Percentiles rank a stretch among this genome's conserved stretches.
phyloP scores from a whole-genome alignment of 2,329 filamentous ascomycete species.

The Elsinoe batatas region DNA sequence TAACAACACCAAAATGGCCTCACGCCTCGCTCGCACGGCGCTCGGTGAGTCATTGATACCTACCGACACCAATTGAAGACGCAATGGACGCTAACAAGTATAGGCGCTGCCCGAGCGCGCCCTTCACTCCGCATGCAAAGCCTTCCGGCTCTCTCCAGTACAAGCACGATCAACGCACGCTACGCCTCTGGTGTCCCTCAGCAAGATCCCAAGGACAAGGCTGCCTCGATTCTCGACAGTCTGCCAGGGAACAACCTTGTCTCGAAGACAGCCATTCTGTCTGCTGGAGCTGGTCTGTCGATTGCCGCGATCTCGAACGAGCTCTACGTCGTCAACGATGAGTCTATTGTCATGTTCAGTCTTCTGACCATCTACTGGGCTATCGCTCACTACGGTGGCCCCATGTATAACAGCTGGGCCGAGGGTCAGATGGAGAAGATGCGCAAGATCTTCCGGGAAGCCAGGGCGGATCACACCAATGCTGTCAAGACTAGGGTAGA shows the following conservation, averaged over 20 bases:
- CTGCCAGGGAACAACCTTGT: conserved; percentile 85
- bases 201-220: conserved; percentile 92
- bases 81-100: conserved; percentile 31
- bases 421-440: conserved; percentile 83
- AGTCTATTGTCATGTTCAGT: conserved; percentile 88
- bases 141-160: conserved; percentile 62
- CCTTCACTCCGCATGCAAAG: conserved; percentile 61
- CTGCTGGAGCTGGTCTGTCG: conserved; percentile 78
- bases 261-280: conserved; percentile 95
- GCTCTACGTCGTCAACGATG: conserved; percentile 99
- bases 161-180: conserved; percentile 57
- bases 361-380: conserved; percentile 87
- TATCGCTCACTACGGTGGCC: conserved; percentile 87
- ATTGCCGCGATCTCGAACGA: conserved; percentile 98
- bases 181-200: conserved; percentile 57
- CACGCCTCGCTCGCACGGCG: conserved; percentile 90
- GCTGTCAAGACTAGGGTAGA: conserved; percentile 91
- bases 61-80: conserved; percentile 18
- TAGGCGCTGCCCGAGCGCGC: conserved; percentile 85
- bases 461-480: conserved; percentile 86
- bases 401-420: conserved; percentile 87
- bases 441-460: conserved; percentile 88
- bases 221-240: conserved; percentile 86
- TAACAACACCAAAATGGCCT: conserved; percentile 73
- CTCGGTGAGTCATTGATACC: conserved; percentile 58